Evolutionary conservation across 805 yeast species (phyloP).

Genomic region (Kodamaea laetipori): DNA sequence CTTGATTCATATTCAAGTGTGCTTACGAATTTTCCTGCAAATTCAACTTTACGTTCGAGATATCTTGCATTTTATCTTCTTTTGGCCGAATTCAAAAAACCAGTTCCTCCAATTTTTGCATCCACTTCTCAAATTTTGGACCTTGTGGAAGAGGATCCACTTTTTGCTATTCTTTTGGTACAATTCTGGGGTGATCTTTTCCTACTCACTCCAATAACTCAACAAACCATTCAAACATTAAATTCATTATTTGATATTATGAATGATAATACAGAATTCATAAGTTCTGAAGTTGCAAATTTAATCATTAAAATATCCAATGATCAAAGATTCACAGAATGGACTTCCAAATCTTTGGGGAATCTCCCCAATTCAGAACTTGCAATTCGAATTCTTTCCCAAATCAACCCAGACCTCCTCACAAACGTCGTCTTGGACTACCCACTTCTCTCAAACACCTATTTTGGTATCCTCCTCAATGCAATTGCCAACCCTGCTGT

Average conservation of each 20-base stretch:
- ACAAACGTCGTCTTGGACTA: constrained; percentile 17
- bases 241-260: neutral
- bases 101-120: constrained; percentile 12
- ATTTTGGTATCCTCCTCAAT: constrained; percentile 31
- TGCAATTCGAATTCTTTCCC: constrained; percentile 18
- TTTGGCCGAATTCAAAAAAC: constrained; percentile 16
- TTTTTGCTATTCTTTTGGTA: constrained; percentile 26
- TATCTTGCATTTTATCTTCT: constrained; percentile 21
- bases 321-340: constrained; percentile 3
- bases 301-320: constrained; percentile 14
- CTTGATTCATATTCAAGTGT: too few relatives aligned
- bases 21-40: too few relatives aligned
- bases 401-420: constrained; percentile 20
- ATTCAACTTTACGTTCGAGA: constrained; percentile 23
- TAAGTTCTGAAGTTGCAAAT: constrained; percentile 22
- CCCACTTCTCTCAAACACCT: constrained; percentile 21
- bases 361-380: neutral
- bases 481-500: constrained; percentile 18
- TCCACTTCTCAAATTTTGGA: constrained; percentile 18
- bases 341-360: neutral
- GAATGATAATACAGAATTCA: constrained; percentile 7
- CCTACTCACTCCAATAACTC: neutral
- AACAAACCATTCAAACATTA: neutral
- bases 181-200: constrained; percentile 29
- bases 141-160: constrained; percentile 25